These are phyloP conservation scores for Scheffersomyces ergatensis DNA, from an alignment of 805 yeast genomes.

Conservation along the genomic window DNA sequence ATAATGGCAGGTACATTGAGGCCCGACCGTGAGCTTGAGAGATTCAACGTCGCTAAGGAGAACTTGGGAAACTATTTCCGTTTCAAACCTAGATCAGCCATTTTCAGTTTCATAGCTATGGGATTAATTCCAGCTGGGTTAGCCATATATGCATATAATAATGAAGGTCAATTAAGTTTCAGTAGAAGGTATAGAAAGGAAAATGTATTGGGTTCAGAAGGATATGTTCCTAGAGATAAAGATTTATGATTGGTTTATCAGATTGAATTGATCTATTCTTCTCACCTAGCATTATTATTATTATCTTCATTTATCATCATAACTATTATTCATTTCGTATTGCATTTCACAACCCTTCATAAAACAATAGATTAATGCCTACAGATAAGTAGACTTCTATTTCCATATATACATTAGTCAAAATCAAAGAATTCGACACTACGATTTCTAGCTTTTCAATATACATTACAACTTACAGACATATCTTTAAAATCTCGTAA, in stretches of 20 bases:
- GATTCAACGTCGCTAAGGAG: conserved; percentile 42
- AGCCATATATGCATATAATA: conserved; percentile 32
- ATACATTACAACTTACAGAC: too few relatives aligned
- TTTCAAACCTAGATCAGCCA: conserved; percentile 36
- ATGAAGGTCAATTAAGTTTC: conserved; percentile 36
- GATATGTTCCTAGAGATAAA: conserved; percentile 42
- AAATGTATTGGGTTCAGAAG: conserved; percentile 32
- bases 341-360: too few relatives aligned
- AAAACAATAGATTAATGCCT: too few relatives aligned
- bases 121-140: conserved; percentile 38
- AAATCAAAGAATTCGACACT: too few relatives aligned
- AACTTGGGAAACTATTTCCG: conserved; percentile 41
- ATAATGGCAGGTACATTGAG: conserved; percentile 42
- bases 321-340: too few relatives aligned
- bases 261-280: too few relatives aligned
- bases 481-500: too few relatives aligned
- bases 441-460: too few relatives aligned
- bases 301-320: too few relatives aligned
- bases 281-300: too few relatives aligned
- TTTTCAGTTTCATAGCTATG: conserved; percentile 34
- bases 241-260: conserved; percentile 33
- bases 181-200: conserved; percentile 33
- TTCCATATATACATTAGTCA: too few relatives aligned
- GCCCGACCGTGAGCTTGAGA: conserved; percentile 41
- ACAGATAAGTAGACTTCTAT: too few relatives aligned